phyloP scores from a whole-genome alignment of 1,139 yeast genomes.

The Suhomyces yuchorum region DNA sequence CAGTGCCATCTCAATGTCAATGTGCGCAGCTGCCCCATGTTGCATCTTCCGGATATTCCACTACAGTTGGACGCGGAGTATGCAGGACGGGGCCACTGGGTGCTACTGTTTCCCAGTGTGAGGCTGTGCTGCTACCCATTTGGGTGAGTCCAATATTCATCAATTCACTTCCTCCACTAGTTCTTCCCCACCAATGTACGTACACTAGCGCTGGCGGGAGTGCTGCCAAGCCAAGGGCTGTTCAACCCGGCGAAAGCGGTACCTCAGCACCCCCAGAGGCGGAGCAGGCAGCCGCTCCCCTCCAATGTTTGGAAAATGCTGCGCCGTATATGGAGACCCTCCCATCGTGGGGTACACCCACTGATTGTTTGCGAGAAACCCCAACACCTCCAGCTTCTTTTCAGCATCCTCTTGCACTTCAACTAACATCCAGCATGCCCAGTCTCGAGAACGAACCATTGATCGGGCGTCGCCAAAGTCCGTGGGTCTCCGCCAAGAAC shows the following conservation, averaged over 20 bases:
- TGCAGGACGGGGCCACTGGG: background rate
- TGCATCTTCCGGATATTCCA: background rate
- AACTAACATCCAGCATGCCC: slow-evolving; percentile 13
- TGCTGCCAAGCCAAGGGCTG: background rate
- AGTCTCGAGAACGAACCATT: slow-evolving; percentile 16
- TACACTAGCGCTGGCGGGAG: background rate
- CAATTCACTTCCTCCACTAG: background rate
- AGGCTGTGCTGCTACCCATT: background rate
- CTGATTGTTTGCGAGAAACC: background rate
- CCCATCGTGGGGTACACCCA: background rate
- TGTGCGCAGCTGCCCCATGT: background rate
- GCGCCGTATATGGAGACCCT: background rate
- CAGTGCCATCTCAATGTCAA: background rate
- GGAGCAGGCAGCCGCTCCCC: background rate
- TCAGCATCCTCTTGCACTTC: background rate
- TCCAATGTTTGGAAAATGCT: background rate
- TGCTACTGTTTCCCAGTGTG: background rate
- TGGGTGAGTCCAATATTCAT: background rate
- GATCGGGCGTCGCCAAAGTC: slow-evolving; percentile 11
- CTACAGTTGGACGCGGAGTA: background rate
- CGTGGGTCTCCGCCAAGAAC: slow-evolving; percentile 6
- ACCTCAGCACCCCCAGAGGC: background rate
- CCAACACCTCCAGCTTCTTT: background rate
- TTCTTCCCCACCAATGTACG: background rate
- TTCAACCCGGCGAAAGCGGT: background rate